phyloP scores from a whole-genome alignment of 345 rosid species.

The Dipteronia sinensis region DNA sequence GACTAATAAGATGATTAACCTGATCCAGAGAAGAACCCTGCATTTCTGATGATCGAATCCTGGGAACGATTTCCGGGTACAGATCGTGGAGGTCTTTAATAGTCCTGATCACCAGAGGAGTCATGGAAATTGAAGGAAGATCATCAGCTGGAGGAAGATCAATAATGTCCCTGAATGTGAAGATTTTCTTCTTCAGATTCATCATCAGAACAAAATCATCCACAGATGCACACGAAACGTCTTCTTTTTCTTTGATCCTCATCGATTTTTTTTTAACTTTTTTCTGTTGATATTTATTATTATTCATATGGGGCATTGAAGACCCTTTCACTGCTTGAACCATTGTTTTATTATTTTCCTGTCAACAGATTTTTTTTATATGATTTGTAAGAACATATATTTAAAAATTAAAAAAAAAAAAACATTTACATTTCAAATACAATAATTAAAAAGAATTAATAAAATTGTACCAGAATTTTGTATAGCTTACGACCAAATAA shows the following conservation, averaged over 20 bases:
- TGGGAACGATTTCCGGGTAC: slow-evolving; percentile 61
- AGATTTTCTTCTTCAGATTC: slow-evolving; percentile 68
- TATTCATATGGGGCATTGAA: slow-evolving; percentile 26
- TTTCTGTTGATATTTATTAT: slow-evolving; percentile 23
- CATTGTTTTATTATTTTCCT: not conserved
- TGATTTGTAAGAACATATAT: not conserved
- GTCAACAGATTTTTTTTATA: not conserved
- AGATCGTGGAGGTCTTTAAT: slow-evolving; percentile 62
- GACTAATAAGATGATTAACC: slow-evolving; percentile 42
- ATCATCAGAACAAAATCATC: slow-evolving; percentile 52
- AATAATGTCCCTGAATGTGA: slow-evolving; percentile 63
- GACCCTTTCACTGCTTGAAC: slow-evolving; percentile 38
- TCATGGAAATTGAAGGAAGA: slow-evolving; percentile 41
- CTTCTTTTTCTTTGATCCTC: not conserved
- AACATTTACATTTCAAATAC: not conserved
- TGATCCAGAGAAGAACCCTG: slow-evolving; percentile 50
- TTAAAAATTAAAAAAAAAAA: not conserved
- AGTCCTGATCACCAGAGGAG: slow-evolving; percentile 52
- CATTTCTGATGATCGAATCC: slow-evolving; percentile 41
- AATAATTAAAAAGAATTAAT: not conserved
- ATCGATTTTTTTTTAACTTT: slow-evolving; percentile 30
- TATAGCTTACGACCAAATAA: slow-evolving; percentile 44
- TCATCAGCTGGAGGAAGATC: slow-evolving; percentile 56
- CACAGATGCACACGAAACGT: slow-evolving; percentile 36
- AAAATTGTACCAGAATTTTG: slow-evolving; percentile 43